phyloP scores from a whole-genome alignment of 1,284 basidiomycete genomes.

The Sporisorium exsertum region DNA sequence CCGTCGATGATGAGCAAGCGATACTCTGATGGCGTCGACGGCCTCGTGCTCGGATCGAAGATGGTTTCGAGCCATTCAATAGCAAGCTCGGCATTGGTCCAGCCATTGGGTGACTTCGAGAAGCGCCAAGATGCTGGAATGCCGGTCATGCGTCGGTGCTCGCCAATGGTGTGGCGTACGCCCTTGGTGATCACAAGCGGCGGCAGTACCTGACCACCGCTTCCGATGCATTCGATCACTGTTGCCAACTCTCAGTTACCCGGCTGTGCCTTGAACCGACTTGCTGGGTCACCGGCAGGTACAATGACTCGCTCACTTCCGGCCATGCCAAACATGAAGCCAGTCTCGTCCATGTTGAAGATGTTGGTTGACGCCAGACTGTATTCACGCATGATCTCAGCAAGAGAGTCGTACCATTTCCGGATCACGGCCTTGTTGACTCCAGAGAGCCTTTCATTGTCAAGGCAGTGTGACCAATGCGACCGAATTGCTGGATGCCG shows the following conservation, averaged over 20 bases:
- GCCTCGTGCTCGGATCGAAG: too few species aligned
- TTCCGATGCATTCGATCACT: constrained; percentile 20
- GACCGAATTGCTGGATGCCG: constrained; percentile 11
- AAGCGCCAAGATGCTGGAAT: too few species aligned
- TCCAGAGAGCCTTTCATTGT: too few species aligned
- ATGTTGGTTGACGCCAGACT: constrained; percentile 6
- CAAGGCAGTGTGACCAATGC: neutral
- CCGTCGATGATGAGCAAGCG: too few species aligned
- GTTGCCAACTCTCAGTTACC: constrained; percentile 9
- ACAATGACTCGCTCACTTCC: constrained; percentile 13
- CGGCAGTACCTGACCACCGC: constrained; percentile 1
- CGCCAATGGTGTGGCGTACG: too few species aligned
- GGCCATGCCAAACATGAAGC: constrained; percentile 1
- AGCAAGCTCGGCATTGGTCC: too few species aligned
- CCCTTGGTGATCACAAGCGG: too few species aligned
- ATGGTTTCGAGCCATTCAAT: too few species aligned
- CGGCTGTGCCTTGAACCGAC: constrained; percentile 1
- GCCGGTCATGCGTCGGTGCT: too few species aligned
- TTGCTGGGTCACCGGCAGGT: neutral
- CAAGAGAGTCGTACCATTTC: constrained; percentile 4
- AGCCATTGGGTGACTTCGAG: too few species aligned
- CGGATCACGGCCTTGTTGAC: neutral
- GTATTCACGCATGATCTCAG: constrained; percentile 10
- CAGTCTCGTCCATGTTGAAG: constrained; percentile 11
- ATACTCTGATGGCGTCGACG: too few species aligned